These are phyloP conservation scores for Saturnispora kantuleensis DNA, from an alignment of 805 yeast species.

Conservation along the genomic window DNA sequence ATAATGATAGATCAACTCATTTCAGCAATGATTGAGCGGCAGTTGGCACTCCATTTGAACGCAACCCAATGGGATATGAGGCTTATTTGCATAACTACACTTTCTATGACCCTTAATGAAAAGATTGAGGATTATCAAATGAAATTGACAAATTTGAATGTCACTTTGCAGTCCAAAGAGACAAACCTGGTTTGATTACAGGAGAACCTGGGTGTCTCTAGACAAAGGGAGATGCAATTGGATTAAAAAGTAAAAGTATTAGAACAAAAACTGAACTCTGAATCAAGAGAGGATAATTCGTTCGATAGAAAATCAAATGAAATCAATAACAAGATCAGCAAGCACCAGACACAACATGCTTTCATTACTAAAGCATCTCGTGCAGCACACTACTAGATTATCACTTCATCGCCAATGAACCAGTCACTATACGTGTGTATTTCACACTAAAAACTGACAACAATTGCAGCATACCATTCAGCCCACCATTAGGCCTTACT, in stretches of 20 bases:
- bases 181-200: slow-evolving; percentile 52
- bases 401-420: no score
- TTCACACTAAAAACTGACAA: no score
- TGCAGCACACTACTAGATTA: no score
- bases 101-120: slow-evolving; percentile 24
- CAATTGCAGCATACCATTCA: no score
- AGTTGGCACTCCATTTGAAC: no score
- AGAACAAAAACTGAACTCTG: slow-evolving; percentile 10
- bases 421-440: no score
- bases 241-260: slow-evolving; percentile 17
- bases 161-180: slow-evolving; percentile 56
- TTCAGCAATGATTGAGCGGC: no score
- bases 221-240: slow-evolving; percentile 32
- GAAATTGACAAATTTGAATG: slow-evolving; percentile 40
- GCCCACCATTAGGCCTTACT: no score
- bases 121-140: slow-evolving; percentile 35
- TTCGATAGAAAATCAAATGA: slow-evolving; percentile 16
- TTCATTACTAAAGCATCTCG: no score
- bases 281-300: slow-evolving; percentile 1
- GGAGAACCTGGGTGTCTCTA: slow-evolving; percentile 52
- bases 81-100: no score
- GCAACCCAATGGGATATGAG: no score
- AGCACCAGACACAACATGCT: no score
- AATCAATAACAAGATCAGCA: slow-evolving; percentile 24
- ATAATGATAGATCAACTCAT: not conserved